Base-by-base conservation (phyloP, 2,329 filamentous ascomycete species). In the Xylariales sp. region DNA sequence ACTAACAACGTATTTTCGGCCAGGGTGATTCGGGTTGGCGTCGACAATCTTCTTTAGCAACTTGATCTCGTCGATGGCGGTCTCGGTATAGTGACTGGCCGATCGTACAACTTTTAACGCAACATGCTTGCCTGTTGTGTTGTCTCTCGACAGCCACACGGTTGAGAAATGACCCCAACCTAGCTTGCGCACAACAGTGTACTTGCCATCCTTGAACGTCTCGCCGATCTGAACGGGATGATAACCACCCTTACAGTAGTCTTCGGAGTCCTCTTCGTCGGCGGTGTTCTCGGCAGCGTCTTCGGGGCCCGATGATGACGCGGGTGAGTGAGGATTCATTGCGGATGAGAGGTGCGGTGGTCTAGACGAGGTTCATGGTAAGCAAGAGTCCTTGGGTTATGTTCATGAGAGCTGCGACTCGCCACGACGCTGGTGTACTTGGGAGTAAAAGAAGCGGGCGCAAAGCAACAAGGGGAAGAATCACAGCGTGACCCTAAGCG, bases 121-220 rank as follows among this genome's bases (percentile, higher is more conserved):
- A 58, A 98, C 93, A 64, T 98, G 93, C 70, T 94, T 96, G 60
- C 84, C 83, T 45, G 82, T 90, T 45, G 74, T 80, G 58, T 94
- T 95, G 70, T 97, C 91, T 64, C 86, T 69, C 49, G 80, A 84
- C 34, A 85, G 67, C 81, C 81, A 97, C 53, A 97, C 91, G 24
- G 91, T 98, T n/a, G 91, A 96, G 70, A 97, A 98, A 61, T 97
- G 91, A 49, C 93, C 93, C 91, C 91, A 97, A 53, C 91, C 91
- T 40, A 97, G 76, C 73, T 97, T 97, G 68, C 90, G 86, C 64
- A 97, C 86, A 44, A 97, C 83, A 12, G 90, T 93, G 69, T 98
- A 98, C 69, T 88, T 91, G 54, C 88, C 90, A 63, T 97, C 88
- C 64, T 97, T 97, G 78, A 96, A 97, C 59, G 89, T 86, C 69